Conservation (phyloP, 192 early-diverging fungal species). For the Backusella macrospora region DNA sequence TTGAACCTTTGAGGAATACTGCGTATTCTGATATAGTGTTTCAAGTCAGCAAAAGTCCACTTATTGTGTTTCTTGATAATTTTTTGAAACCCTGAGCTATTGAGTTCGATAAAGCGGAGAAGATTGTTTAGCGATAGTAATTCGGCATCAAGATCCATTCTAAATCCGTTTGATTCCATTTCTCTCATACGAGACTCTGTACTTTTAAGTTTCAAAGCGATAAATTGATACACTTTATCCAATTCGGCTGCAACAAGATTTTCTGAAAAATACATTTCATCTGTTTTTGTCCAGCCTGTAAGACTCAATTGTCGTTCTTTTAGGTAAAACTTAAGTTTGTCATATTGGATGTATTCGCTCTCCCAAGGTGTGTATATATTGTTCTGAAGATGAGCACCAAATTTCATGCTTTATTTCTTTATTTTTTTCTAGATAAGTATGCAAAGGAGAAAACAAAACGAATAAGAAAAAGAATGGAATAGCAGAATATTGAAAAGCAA, state of each 20-base stretch:
- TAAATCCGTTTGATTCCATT: neutral
- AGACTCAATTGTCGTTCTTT: slow-evolving; percentile 21
- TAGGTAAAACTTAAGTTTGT: slow-evolving; percentile 21
- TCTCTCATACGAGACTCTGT: neutral
- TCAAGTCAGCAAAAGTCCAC: slow-evolving; percentile 71
- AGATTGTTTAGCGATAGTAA: slow-evolving; percentile 62
- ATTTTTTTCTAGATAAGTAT: neutral
- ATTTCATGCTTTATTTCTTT: slow-evolving; percentile 21
- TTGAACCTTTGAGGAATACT: slow-evolving; percentile 37
- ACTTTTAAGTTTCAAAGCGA: neutral
- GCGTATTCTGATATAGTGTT: slow-evolving; percentile 60
- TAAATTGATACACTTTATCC: slow-evolving; percentile 15
- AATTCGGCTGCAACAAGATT: slow-evolving; percentile 9
- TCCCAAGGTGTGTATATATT: slow-evolving; percentile 24
- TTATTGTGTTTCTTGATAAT: slow-evolving; percentile 99
- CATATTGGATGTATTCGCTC: slow-evolving; percentile 23
- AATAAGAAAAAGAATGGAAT: neutral
- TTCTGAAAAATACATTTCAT: slow-evolving; percentile 20
- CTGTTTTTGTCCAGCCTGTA: slow-evolving; percentile 16
- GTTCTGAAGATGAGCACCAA: slow-evolving; percentile 16
- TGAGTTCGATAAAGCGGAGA: slow-evolving; percentile 72
- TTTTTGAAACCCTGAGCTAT: slow-evolving; percentile 80
- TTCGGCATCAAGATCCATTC: neutral
- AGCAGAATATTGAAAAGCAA: neutral
- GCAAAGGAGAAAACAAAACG: no score